A percentile compares a stretch with the other conserved stretches of the same genome.
These are phyloP conservation scores for Cryptosporidium ryanae DNA, from an alignment of 169 alveolate species.

Conservation along the genomic window DNA sequence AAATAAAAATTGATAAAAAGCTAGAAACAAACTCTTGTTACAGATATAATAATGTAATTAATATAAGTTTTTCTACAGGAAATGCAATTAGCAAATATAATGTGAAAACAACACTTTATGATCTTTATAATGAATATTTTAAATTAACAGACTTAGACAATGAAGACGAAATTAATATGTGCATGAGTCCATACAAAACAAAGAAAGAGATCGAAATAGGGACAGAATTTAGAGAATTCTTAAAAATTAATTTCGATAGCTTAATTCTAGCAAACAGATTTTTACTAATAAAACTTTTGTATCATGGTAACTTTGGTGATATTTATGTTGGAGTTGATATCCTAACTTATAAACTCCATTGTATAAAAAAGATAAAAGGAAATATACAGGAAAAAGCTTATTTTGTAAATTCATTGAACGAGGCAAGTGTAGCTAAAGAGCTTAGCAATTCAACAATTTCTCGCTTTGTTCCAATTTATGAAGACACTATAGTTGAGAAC, in stretches of 20 bases:
- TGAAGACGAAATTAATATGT: not conserved
- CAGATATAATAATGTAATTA: not conserved
- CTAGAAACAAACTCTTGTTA: not conserved
- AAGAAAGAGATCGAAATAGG: not conserved
- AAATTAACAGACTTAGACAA: not conserved
- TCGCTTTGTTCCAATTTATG: slow-evolving; percentile 15
- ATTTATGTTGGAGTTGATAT: slow-evolving; percentile 24
- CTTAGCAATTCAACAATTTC: slow-evolving; percentile 3
- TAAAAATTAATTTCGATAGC: slow-evolving; percentile 5
- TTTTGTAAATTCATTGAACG: slow-evolving; percentile 20
- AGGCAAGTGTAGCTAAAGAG: slow-evolving; percentile 17
- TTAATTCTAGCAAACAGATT: slow-evolving; percentile 10
- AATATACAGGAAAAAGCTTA: not conserved
- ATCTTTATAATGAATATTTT: not conserved
- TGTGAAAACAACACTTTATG: slow-evolving; percentile 9
- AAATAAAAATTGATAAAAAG: not conserved
- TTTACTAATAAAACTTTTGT: slow-evolving; percentile 6
- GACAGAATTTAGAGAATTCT: not conserved
- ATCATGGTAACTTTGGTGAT: slow-evolving; percentile 21
- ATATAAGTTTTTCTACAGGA: slow-evolving; percentile 1
- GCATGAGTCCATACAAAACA: not conserved
- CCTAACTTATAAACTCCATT: slow-evolving; percentile 5
- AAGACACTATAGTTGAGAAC: slow-evolving; percentile 3
- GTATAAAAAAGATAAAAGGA: slow-evolving; percentile 28
- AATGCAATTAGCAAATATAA: not conserved